phyloP scores from a whole-genome alignment of 2,329 filamentous ascomycete genomes.

The Botryotinia convoluta region DNA sequence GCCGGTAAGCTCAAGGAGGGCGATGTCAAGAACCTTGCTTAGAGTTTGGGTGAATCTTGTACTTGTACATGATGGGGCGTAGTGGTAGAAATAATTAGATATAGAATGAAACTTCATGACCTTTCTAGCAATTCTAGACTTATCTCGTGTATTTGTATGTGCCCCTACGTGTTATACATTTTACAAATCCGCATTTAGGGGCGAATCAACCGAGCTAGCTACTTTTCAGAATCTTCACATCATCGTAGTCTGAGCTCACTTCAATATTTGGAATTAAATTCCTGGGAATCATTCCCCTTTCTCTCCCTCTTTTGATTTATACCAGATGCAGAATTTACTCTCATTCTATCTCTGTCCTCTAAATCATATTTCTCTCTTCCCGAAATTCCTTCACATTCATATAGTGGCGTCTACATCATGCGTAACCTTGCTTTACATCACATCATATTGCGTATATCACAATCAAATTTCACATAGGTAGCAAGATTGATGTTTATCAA shows the following conservation, averaged over 20 bases:
- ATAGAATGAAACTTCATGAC: slow-evolving; percentile 14
- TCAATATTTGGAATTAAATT: not conserved
- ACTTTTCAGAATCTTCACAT: not conserved
- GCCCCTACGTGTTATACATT: not conserved
- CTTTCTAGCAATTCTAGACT: not conserved
- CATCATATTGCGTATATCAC: not conserved
- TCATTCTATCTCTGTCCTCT: not conserved
- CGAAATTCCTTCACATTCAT: not conserved
- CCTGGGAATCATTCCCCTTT: not conserved
- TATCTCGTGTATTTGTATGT: not conserved
- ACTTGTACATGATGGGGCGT: slow-evolving; percentile 2
- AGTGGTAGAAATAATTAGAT: not conserved
- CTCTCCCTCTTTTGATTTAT: no score
- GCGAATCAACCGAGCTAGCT: not conserved
- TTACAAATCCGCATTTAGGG: no score
- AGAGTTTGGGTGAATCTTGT: slow-evolving; percentile 1
- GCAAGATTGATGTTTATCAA: not conserved
- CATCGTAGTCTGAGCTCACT: not conserved
- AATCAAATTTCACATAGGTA: not conserved
- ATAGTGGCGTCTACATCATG: not conserved
- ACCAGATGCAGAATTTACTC: not conserved
- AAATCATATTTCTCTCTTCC: not conserved
- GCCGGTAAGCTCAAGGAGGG: slow-evolving; percentile 85
- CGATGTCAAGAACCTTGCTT: slow-evolving; percentile 66
- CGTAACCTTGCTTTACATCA: not conserved